These are phyloP conservation scores for Xylaria sp. DNA, from an alignment of 2,329 filamentous ascomycete genomes.

Conservation along the genomic window DNA sequence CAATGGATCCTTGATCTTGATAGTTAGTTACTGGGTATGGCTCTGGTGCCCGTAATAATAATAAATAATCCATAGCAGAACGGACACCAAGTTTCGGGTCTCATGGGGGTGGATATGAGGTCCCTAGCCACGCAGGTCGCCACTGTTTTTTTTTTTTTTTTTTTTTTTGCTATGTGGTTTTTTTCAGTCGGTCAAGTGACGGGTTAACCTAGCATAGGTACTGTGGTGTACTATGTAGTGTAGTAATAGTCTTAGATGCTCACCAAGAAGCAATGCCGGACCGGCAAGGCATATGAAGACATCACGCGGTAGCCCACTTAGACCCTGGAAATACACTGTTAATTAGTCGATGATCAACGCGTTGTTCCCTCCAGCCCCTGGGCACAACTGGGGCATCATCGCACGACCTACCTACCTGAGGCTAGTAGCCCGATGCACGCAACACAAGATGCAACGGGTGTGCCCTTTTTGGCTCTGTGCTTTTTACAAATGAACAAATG, in stretches of 20 bases:
- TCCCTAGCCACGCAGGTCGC: conserved; percentile 13
- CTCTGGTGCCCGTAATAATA: conserved; percentile 9
- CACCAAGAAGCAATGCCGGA: conserved; percentile 29
- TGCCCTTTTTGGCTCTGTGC: conserved; percentile 38
- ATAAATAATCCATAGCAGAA: conserved; percentile 2
- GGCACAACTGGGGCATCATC: conserved; percentile 40
- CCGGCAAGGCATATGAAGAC: conserved; percentile 33
- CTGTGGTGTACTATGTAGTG: conserved; percentile 8
- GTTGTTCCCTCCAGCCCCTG: conserved; percentile 27
- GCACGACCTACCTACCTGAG: conserved; percentile 42
- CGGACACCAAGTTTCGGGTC: conserved; percentile 25
- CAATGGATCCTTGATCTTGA: conserved; percentile 22
- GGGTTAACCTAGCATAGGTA: conserved; percentile 9
- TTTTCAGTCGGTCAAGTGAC: conserved; percentile 35
- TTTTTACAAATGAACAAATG: conserved; percentile 41
- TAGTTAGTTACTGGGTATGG: background rate
- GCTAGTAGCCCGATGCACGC: conserved; percentile 48
- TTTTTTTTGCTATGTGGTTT: background rate
- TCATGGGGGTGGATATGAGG: conserved; percentile 28
- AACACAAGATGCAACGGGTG: conserved; percentile 45
- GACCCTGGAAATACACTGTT: conserved; percentile 29
- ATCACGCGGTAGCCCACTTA: conserved; percentile 36
- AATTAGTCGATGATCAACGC: conserved; percentile 32
- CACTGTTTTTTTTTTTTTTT: background rate
- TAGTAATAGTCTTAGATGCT: conserved; percentile 21